phyloP scores from a whole-genome alignment of 2,329 filamentous ascomycete genomes.

The Verticillium tricorpus region DNA sequence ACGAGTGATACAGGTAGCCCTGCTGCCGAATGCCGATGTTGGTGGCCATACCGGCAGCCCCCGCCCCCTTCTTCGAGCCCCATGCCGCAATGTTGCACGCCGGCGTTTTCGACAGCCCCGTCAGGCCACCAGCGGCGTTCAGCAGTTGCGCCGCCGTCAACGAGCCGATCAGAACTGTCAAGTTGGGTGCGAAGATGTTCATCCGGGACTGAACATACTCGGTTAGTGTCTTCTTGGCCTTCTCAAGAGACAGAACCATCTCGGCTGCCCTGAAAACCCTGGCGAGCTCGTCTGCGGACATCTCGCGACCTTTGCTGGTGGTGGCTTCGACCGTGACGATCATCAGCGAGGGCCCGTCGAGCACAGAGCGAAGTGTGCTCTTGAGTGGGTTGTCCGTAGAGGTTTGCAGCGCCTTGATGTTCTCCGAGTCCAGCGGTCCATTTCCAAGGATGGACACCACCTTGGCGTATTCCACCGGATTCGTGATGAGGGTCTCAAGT shows the following conservation, averaged over 20 bases:
- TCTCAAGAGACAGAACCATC: constrained; percentile 83
- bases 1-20: constrained; percentile 88
- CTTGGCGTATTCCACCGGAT: constrained; percentile 91
- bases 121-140: constrained; percentile 85
- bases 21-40: constrained; percentile 89
- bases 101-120: constrained; percentile 84
- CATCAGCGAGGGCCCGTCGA: constrained; percentile 90
- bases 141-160: constrained; percentile 94
- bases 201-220: constrained; percentile 97
- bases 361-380: constrained; percentile 69
- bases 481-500: constrained; percentile 83
- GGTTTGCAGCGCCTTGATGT: constrained; percentile 74
- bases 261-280: constrained; percentile 74
- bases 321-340: constrained; percentile 93
- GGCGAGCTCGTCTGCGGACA: constrained; percentile 70
- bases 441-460: constrained; percentile 91
- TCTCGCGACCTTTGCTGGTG: constrained; percentile 75
- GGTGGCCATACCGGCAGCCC: constrained; percentile 74
- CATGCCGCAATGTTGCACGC: constrained; percentile 89
- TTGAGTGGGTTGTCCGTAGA: constrained; percentile 76
- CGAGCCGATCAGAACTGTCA: constrained; percentile 86
- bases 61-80: constrained; percentile 81
- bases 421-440: constrained; percentile 75
- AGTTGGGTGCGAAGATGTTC: constrained; percentile 91
- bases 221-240: constrained; percentile 79